phyloP scores from a whole-genome alignment of 176 grass and related monocot genomes.

The Triticum dicoccoides region DNA sequence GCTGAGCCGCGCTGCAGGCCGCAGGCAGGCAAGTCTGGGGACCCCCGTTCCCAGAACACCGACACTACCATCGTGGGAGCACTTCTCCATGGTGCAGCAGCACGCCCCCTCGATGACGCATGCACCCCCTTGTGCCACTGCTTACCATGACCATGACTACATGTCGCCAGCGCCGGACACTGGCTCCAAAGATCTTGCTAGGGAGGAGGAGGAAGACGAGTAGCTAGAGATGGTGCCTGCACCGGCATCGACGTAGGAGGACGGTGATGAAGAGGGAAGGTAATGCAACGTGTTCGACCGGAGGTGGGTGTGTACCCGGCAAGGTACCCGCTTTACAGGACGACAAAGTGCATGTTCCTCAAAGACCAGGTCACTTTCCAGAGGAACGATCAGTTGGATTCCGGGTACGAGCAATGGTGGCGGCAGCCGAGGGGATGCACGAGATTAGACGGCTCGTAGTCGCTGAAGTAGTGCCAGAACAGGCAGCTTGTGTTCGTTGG shows the following conservation, averaged over 20 bases:
- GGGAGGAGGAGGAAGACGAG: background rate
- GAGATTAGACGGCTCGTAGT: constrained; percentile 1
- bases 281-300: constrained; percentile 48
- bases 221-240: background rate
- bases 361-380: constrained; percentile 57
- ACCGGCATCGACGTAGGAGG: background rate
- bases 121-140: background rate
- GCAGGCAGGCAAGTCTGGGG: too few relatives aligned
- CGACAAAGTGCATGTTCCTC: constrained; percentile 53
- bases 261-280: background rate
- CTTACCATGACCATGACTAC: background rate
- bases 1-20: too few relatives aligned
- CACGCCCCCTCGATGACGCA: background rate
- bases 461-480: constrained; percentile 45
- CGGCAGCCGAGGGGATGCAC: constrained; percentile 38
- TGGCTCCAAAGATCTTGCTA: background rate
- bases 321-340: constrained; percentile 48
- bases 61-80: background rate
- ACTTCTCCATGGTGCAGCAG: background rate
- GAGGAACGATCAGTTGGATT: constrained; percentile 51
- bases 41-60: too few relatives aligned
- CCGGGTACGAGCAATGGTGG: constrained; percentile 58
- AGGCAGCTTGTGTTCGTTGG: constrained; percentile 47
- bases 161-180: background rate
- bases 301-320: constrained; percentile 37